Conservation (phyloP, 352 stramenopile genomes). For the Pythium insidiosum region DNA sequence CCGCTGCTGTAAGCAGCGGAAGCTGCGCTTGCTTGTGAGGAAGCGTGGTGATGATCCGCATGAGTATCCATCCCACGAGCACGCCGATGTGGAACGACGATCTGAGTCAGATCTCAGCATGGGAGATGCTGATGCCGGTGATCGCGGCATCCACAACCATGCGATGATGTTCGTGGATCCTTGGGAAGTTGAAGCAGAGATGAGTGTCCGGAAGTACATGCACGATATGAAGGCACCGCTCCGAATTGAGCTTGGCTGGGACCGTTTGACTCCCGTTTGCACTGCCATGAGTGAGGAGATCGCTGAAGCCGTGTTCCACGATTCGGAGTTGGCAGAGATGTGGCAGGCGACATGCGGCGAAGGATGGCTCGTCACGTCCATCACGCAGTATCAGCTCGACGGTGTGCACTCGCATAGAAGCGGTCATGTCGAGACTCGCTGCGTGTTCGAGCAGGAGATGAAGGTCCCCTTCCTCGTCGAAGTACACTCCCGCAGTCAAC, state of each 20-base stretch:
- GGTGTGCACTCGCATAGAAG: slow-evolving; percentile 46
- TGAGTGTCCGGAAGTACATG: slow-evolving; percentile 58
- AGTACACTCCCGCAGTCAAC: slow-evolving; percentile 60
- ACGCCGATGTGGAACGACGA: no score
- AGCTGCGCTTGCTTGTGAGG: slow-evolving; percentile 55
- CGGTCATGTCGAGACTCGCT: slow-evolving; percentile 11
- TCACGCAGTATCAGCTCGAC: slow-evolving; percentile 73
- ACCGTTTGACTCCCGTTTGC: slow-evolving; percentile 59
- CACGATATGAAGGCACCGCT: slow-evolving; percentile 29
- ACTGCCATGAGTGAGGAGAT: slow-evolving; percentile 57
- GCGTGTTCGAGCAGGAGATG: slow-evolving; percentile 23
- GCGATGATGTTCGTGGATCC: slow-evolving; percentile 80
- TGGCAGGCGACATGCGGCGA: slow-evolving; percentile 66
- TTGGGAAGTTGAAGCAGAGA: slow-evolving; percentile 72
- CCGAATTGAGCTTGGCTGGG: slow-evolving; percentile 70
- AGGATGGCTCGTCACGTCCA: slow-evolving; percentile 75
- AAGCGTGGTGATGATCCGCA: slow-evolving; percentile 43
- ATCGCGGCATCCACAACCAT: slow-evolving; percentile 26
- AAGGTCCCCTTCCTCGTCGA: slow-evolving; percentile 54
- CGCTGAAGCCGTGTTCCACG: slow-evolving; percentile 52
- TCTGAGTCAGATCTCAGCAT: slow-evolving; percentile 5
- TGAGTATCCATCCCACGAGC: slow-evolving; percentile 24
- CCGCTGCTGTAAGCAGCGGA: slow-evolving; percentile 68
- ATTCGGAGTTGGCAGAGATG: slow-evolving; percentile 43
- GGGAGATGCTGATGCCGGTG: slow-evolving; percentile 8